Percentiles rank a stretch among this genome's conserved stretches.
Conservation (phyloP, 495 filamentous ascomycete genomes). For the Rhypophila decipiens region DNA sequence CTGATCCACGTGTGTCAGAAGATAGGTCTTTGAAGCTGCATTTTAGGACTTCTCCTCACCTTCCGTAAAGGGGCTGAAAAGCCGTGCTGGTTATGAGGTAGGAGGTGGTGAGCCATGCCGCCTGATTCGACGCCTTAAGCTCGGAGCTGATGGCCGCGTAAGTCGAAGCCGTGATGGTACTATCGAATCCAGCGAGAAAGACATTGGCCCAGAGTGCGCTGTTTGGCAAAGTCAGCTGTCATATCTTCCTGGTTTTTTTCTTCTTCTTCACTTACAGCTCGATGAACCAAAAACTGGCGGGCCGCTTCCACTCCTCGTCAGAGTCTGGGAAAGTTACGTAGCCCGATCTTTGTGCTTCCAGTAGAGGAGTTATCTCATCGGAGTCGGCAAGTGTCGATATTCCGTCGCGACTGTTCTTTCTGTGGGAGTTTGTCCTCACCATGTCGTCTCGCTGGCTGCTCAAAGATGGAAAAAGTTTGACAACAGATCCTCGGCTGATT, state of each 20-base stretch:
- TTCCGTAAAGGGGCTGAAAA: conserved; percentile 46
- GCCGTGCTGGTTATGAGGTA: conserved; percentile 68
- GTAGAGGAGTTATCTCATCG: conserved; percentile 17
- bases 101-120: conserved; percentile 66
- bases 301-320: conserved; percentile 21
- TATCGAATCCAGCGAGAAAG: conserved; percentile 59
- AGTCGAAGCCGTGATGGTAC: conserved; percentile 60
- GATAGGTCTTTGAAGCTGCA: too few species aligned
- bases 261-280: conserved; percentile 21
- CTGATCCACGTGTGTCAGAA: too few species aligned
- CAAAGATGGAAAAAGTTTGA: too few species aligned
- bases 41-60: too few species aligned
- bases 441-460: too few species aligned
- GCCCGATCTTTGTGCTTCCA: conserved; percentile 9
- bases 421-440: too few species aligned
- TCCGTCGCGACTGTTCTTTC: too few species aligned
- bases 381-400: too few species aligned
- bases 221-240: conserved; percentile 14
- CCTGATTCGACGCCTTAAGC: conserved; percentile 45
- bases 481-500: too few species aligned
- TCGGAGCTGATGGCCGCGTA: conserved; percentile 59
- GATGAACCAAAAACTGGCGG: conserved; percentile 32
- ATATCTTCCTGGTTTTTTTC: neutral
- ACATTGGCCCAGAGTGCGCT: conserved; percentile 61
- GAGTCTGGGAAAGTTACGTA: conserved; percentile 18